Conservation (phyloP, 78 protist species). For the Capsaspora owczarzaki region DNA sequence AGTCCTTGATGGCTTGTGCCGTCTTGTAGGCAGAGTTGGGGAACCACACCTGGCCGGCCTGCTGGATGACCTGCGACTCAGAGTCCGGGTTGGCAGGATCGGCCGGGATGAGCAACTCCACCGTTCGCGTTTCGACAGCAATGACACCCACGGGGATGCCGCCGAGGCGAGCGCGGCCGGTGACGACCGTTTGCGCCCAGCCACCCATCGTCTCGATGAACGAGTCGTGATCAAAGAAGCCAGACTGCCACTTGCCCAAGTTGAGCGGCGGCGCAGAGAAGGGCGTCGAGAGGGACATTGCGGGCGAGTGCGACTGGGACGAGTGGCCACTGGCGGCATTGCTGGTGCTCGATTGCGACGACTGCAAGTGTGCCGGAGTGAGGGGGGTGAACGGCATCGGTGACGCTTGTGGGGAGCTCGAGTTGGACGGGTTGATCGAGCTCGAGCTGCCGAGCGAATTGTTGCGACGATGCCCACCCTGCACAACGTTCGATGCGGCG, state of each 20-base stretch:
- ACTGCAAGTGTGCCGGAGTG: too few relatives aligned
- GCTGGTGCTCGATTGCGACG: too few relatives aligned
- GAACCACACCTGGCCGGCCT: conserved; percentile 95
- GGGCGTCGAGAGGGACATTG: not conserved
- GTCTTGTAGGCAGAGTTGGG: conserved; percentile 95
- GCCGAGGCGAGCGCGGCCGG: conserved; percentile 93
- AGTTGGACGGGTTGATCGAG: too few relatives aligned
- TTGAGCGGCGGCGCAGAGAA: too few relatives aligned
- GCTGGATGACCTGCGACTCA: conserved; percentile 40
- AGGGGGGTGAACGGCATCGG: too few relatives aligned
- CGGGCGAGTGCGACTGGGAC: too few relatives aligned
- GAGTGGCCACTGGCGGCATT: too few relatives aligned
- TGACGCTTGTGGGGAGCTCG: too few relatives aligned
- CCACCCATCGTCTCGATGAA: conserved; percentile 75
- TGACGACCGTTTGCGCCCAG: conserved; percentile 94
- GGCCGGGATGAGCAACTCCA: conserved; percentile 74
- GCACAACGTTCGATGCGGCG: too few relatives aligned
- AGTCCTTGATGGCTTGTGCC: conserved; percentile 89
- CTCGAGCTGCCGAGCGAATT: too few relatives aligned
- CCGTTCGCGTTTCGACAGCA: conserved; percentile 84
- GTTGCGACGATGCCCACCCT: too few relatives aligned
- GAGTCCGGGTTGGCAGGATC: conserved; percentile 92
- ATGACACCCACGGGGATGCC: conserved; percentile 93
- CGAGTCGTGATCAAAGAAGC: conserved; percentile 86
- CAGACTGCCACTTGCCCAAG: conserved; percentile 42